Conservation (phyloP, 2,329 filamentous ascomycete species). For the Alternaria novae-zelandiae region DNA sequence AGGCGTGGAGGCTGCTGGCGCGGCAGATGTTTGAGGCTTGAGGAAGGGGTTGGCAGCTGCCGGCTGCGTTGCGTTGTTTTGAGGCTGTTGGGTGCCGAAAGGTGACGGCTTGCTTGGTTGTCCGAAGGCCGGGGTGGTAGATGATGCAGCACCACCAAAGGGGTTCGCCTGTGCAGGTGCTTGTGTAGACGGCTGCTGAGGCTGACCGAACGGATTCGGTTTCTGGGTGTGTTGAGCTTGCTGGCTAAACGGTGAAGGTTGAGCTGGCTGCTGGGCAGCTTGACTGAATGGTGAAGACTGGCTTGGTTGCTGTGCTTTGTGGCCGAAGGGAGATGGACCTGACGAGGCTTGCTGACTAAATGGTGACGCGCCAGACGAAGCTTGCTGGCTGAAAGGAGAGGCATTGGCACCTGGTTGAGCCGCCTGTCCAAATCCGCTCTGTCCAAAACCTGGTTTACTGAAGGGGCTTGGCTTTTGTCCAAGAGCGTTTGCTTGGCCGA, state of each 20-base stretch:
- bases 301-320: conserved; percentile 20
- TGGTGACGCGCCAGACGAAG: conserved; percentile 40
- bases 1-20: conserved; percentile 12
- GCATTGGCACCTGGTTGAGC: conserved; percentile 44
- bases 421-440: conserved; percentile 53
- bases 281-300: conserved; percentile 21
- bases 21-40: conserved; percentile 17
- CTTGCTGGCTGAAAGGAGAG: conserved; percentile 41
- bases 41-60: conserved; percentile 33
- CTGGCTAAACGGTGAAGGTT: conserved; percentile 28
- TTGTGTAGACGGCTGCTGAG: conserved; percentile 7
- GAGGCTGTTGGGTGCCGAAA: conserved; percentile 21
- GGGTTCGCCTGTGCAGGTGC: conserved; percentile 19
- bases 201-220: conserved; percentile 8
- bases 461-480: conserved; percentile 46
- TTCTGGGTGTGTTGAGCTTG: conserved; percentile 24
- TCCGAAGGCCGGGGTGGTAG: conserved; percentile 30
- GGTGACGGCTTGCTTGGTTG: conserved; percentile 44
- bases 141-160: conserved; percentile 18
- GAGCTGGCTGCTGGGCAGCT: conserved; percentile 14
- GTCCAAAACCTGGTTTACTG: conserved; percentile 49
- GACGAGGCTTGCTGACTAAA: conserved; percentile 34
- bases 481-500: conserved; percentile 40
- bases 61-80: conserved; percentile 7
- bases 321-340: conserved; percentile 32